Evolutionary conservation across 768 basidiomycete species (phyloP).

Genomic region (Podaxis sp.): DNA sequence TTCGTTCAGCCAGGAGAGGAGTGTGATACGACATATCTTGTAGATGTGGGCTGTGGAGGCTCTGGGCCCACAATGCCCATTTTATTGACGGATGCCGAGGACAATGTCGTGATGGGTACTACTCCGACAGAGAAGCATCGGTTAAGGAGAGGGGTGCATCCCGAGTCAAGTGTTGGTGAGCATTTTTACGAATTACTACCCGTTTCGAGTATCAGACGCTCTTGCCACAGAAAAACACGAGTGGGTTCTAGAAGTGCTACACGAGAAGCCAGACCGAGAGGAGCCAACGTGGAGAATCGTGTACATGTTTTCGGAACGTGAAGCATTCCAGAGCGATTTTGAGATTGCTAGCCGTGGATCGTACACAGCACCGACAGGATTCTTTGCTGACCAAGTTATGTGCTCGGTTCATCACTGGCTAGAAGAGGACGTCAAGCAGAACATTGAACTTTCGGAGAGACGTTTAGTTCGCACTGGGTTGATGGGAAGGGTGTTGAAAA

Average conservation of each 20-base stretch:
- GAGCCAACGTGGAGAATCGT: background rate
- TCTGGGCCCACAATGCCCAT: conserved; percentile 1
- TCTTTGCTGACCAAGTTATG: background rate
- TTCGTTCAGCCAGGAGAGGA: conserved; percentile 6
- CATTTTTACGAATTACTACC: background rate
- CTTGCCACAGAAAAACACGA: background rate
- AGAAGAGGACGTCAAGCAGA: background rate
- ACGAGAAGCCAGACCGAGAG: background rate
- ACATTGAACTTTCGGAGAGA: background rate
- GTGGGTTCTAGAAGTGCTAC: background rate
- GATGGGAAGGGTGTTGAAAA: background rate
- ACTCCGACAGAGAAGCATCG: conserved; percentile 8
- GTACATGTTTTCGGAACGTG: background rate
- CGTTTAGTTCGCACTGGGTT: background rate
- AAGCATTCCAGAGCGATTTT: conserved; percentile 2
- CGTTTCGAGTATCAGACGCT: background rate
- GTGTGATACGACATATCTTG: conserved; percentile 5
- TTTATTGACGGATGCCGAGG: conserved; percentile 7
- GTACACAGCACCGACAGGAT: background rate
- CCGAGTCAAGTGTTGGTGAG: conserved; percentile 8
- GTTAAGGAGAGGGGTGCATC: conserved; percentile 1
- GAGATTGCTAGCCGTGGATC: background rate
- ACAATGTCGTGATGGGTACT: conserved; percentile 7
- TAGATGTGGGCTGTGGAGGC: conserved; percentile 6
- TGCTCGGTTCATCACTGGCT: background rate